A percentile compares a stretch with the other conserved stretches of the same genome.
Conservation (phyloP, 1,284 basidiomycete species). For the Thelephora terrestris region DNA sequence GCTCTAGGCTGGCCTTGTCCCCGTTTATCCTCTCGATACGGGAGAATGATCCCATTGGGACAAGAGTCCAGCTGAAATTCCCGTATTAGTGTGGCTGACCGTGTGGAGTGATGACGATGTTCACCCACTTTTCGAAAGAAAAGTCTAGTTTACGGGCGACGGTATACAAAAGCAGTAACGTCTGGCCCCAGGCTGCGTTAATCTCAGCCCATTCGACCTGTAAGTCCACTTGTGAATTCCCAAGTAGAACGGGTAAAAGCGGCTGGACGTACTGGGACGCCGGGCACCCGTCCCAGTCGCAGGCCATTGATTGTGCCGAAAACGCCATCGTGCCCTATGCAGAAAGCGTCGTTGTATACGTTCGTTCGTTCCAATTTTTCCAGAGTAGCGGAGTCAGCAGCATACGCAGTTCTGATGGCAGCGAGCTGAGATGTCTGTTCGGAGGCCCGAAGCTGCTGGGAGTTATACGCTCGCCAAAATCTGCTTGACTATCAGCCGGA, state of each 20-base stretch:
- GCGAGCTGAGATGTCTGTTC: conserved; percentile 62
- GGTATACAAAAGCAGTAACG: conserved; percentile 84
- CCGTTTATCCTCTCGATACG: conserved; percentile 78
- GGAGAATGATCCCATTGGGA: conserved; percentile 91
- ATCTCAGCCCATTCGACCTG: conserved; percentile 98
- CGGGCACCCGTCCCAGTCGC: conserved; percentile 78
- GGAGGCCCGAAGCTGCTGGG: conserved; percentile 53
- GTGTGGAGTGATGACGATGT: conserved; percentile 5
- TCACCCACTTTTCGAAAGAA: conserved; percentile 70
- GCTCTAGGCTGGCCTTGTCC: conserved; percentile 78
- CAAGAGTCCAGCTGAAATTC: conserved; percentile 55
- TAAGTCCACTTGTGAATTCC: conserved; percentile 1
- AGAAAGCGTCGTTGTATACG: conserved; percentile 98
- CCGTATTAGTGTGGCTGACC: conserved; percentile 23
- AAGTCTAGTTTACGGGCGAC: conserved; percentile 85
- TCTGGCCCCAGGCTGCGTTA: conserved; percentile 98
- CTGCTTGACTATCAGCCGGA: conserved; percentile 29
- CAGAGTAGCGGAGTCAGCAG: conserved; percentile 63
- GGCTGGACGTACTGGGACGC: conserved; percentile 45
- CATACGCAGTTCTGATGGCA: conserved; percentile 66
- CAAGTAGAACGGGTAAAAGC: conserved; percentile 7
- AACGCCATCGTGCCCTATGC: conserved; percentile 90
- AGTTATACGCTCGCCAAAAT: conserved; percentile 78
- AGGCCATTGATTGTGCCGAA: conserved; percentile 97
- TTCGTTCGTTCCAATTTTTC: conserved; percentile 89